Evolutionary conservation across 202 grass and related monocot genomes (phyloP).

Genomic region (Zizania palustris): DNA sequence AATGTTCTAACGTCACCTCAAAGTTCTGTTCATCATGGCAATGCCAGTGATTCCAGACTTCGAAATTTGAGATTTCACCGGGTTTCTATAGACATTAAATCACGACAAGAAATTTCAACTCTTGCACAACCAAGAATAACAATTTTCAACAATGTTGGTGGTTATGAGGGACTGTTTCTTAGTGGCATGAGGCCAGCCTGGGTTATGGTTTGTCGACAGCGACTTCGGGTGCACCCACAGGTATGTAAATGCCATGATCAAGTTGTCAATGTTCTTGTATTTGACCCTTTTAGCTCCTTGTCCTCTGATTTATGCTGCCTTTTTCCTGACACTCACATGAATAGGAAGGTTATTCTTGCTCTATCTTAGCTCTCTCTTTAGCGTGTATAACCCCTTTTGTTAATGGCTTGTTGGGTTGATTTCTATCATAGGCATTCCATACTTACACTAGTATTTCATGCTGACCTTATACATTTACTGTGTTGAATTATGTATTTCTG

Average conservation of each 20-base stretch:
- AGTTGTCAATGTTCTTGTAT: constrained; percentile 10
- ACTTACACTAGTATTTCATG: constrained; percentile 5
- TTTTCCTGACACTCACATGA: neutral
- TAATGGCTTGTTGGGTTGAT: too few relatives aligned
- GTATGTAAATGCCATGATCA: constrained; percentile 43
- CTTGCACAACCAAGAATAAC: constrained; percentile 70
- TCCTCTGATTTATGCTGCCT: constrained; percentile 5
- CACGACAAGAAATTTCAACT: constrained; percentile 63
- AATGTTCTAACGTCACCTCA: constrained; percentile 46
- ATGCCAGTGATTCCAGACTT: constrained; percentile 58
- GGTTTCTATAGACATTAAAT: constrained; percentile 62
- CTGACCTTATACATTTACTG: constrained; percentile 23
- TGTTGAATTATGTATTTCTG: neutral
- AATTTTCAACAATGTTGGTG: constrained; percentile 86
- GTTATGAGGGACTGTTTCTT: constrained; percentile 90
- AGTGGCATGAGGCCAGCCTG: constrained; percentile 80
- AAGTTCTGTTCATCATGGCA: constrained; percentile 43
- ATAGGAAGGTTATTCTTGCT: neutral
- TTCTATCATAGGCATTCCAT: neutral
- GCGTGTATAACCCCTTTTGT: too few relatives aligned
- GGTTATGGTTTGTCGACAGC: constrained; percentile 90
- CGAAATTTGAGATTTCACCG: constrained; percentile 85
- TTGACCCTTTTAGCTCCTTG: neutral
- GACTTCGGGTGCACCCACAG: constrained; percentile 88
- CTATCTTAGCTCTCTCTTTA: too few relatives aligned